Conservation (phyloP, 495 filamentous ascomycete species). For the Penicillium pulvis region DNA sequence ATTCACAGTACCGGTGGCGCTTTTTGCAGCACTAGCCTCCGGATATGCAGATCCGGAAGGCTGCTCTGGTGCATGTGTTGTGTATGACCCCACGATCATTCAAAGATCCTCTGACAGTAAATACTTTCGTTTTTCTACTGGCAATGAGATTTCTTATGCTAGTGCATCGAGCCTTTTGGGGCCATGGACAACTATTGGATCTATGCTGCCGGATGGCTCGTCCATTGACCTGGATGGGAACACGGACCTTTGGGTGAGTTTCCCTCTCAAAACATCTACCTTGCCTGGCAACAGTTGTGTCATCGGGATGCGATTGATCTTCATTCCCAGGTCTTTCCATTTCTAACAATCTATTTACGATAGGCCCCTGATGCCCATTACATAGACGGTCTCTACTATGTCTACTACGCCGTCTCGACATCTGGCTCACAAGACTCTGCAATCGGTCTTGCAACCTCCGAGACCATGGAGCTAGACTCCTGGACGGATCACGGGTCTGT, state of each 20-base stretch:
- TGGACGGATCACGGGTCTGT: slow-evolving; percentile 59
- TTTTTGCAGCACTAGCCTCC: slow-evolving; percentile 32
- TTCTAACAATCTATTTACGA: not conserved
- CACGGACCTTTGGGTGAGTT: slow-evolving; percentile 63
- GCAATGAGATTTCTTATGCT: slow-evolving; percentile 63
- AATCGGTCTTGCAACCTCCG: slow-evolving; percentile 69
- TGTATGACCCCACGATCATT: slow-evolving; percentile 68
- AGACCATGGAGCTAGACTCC: slow-evolving; percentile 57
- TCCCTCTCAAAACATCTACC: not conserved
- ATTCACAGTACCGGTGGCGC: slow-evolving; percentile 1
- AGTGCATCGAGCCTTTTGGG: slow-evolving; percentile 61
- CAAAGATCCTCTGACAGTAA: slow-evolving; percentile 60
- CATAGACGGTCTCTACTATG: slow-evolving; percentile 61
- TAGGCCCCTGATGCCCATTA: slow-evolving; percentile 67
- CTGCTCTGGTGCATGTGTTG: slow-evolving; percentile 61
- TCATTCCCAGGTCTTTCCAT: not conserved
- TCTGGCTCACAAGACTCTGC: slow-evolving; percentile 68
- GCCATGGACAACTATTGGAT: slow-evolving; percentile 66
- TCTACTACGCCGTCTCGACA: slow-evolving; percentile 70
- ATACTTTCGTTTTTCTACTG: slow-evolving; percentile 77
- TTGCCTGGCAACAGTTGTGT: not conserved
- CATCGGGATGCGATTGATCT: not conserved
- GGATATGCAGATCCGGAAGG: slow-evolving; percentile 56
- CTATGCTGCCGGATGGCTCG: slow-evolving; percentile 58
- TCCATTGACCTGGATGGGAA: slow-evolving; percentile 63